Percentiles rank a stretch among this genome's conserved stretches.
phyloP scores from a whole-genome alignment of 176 grass and related monocot species.

The Tillandsia fasciculata region DNA sequence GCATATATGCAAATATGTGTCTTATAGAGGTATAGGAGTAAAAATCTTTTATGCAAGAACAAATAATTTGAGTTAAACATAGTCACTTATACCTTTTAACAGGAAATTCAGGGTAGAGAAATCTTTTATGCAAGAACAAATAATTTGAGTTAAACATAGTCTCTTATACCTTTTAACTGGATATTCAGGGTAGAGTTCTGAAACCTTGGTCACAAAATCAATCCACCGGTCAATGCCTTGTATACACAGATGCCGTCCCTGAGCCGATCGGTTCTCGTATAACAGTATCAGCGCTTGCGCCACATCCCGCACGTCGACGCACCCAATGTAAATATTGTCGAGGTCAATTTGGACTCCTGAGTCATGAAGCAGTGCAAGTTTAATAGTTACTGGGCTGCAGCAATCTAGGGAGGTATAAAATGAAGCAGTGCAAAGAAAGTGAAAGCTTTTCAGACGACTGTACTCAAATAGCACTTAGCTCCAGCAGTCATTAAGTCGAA shows the following conservation, averaged over 20 bases:
- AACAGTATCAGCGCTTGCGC: constrained; percentile 24
- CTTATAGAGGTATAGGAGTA: no score
- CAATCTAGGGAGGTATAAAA: neutral
- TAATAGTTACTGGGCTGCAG: neutral
- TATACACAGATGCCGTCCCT: constrained; percentile 47
- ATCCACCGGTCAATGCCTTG: constrained; percentile 12
- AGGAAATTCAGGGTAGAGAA: no score
- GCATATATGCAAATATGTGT: no score
- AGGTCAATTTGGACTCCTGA: constrained; percentile 31
- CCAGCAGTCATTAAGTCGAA: no score
- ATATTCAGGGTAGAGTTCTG: constrained; percentile 36
- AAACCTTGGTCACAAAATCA: constrained; percentile 27
- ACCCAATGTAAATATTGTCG: constrained; percentile 18
- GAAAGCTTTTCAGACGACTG: no score
- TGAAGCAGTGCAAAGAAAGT: neutral
- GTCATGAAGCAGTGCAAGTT: neutral
- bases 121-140: no score
- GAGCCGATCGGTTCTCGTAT: constrained; percentile 23
- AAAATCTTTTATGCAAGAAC: no score
- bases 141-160: no score
- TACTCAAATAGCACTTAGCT: no score
- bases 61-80: no score
- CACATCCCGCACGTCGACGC: constrained; percentile 44
- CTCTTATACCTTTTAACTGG: constrained; percentile 26
- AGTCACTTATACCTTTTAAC: no score